phyloP scores from a whole-genome alignment of 2,329 filamentous ascomycete genomes.

The Hymenoscyphus fraxineus region DNA sequence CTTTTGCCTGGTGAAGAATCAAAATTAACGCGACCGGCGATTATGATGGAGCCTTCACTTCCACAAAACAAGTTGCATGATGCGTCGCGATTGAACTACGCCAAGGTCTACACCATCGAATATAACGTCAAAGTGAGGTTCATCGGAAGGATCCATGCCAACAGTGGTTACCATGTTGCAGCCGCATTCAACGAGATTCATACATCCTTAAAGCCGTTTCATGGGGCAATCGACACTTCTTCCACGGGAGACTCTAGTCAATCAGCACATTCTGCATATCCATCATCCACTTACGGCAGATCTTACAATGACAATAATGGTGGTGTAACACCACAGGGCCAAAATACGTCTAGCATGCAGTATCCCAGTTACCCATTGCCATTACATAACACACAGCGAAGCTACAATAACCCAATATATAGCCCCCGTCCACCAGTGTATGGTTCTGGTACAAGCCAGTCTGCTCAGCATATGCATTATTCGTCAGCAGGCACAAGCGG shows the following conservation, averaged over 20 bases:
- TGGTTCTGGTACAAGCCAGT: too few species aligned
- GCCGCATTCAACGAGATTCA: constrained; percentile 15
- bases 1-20: constrained; percentile 10
- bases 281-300: too few species aligned
- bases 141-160: constrained; percentile 19
- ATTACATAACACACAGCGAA: too few species aligned
- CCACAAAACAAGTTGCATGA: constrained; percentile 3
- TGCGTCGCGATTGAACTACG: constrained; percentile 24
- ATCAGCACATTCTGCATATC: background rate
- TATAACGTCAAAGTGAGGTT: constrained; percentile 26
- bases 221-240: background rate
- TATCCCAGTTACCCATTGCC: too few species aligned
- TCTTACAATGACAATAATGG: too few species aligned
- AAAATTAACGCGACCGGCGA: background rate
- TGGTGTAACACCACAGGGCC: too few species aligned
- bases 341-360: too few species aligned
- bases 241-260: background rate
- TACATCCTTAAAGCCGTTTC: background rate
- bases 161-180: constrained; percentile 9
- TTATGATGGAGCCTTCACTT: constrained; percentile 2
- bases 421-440: too few species aligned
- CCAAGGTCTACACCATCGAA: constrained; percentile 28
- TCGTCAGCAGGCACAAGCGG: too few species aligned
- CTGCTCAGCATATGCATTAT: too few species aligned
- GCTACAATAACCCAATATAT: too few species aligned